Evolutionary conservation across 352 stramenopile genomes (phyloP).

Genomic region (Globisporangium apiculatum): DNA sequence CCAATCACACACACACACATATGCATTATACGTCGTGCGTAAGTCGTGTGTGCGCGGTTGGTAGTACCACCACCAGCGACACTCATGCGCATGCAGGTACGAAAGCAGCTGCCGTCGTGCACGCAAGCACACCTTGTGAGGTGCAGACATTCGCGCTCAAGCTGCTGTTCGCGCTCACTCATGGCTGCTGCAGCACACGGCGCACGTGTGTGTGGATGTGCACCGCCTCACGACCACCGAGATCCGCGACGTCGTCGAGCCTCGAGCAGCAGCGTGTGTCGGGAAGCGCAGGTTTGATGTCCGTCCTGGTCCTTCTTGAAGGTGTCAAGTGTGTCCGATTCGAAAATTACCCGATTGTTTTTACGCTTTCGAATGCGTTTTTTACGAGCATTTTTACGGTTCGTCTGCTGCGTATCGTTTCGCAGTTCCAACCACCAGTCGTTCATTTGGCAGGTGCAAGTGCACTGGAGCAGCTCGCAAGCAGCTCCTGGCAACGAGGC

Average conservation of each 20-base stretch:
- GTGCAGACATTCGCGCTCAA: slow-evolving; percentile 27
- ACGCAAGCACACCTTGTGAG: slow-evolving; percentile 21
- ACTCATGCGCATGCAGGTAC: too few relatives aligned
- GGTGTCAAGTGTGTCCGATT: too few relatives aligned
- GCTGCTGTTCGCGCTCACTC: slow-evolving; percentile 20
- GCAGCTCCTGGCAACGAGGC: too few relatives aligned
- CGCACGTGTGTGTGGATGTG: background rate
- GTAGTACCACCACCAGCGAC: too few relatives aligned
- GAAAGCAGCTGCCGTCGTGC: background rate
- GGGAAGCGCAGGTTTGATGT: too few relatives aligned
- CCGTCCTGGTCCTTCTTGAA: too few relatives aligned
- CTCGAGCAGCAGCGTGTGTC: too few relatives aligned
- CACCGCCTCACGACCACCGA: too few relatives aligned
- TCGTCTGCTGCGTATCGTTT: slow-evolving; percentile 1
- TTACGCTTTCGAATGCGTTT: background rate
- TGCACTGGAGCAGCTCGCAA: too few relatives aligned
- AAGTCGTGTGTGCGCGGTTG: too few relatives aligned
- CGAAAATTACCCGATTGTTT: background rate
- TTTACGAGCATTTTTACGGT: background rate
- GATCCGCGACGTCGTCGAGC: too few relatives aligned
- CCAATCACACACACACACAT: background rate
- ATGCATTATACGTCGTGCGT: too few relatives aligned
- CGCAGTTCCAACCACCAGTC: background rate
- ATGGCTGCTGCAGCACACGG: background rate
- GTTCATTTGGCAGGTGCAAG: background rate